Percentiles rank a stretch among this genome's conserved stretches.
Evolutionary conservation across 106 monocot genomes (phyloP).

Genomic region (Phalaenopsis aphrodite): DNA sequence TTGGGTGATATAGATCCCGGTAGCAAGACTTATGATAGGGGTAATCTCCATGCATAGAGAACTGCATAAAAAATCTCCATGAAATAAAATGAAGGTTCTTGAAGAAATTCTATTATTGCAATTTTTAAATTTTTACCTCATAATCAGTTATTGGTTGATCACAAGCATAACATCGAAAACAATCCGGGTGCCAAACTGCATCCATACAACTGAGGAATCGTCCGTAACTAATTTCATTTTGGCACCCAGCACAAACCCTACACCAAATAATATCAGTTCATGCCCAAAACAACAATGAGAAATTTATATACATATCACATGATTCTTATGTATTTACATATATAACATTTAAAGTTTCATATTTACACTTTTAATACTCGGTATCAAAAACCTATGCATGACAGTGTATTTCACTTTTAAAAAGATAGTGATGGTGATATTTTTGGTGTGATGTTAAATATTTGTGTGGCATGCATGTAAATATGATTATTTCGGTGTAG

Average conservation of each 20-base stretch:
- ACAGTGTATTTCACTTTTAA: no score
- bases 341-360: no score
- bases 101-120: background rate
- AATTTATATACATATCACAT: no score
- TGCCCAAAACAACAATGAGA: background rate
- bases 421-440: no score
- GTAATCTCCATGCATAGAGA: constrained; percentile 61
- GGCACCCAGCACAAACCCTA: constrained; percentile 89
- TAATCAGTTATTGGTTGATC: constrained; percentile 66
- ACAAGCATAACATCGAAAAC: constrained; percentile 80
- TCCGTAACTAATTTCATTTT: constrained; percentile 62
- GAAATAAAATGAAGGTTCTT: background rate
- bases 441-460: no score
- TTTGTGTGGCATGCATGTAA: no score
- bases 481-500: no score
- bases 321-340: no score
- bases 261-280: constrained; percentile 5
- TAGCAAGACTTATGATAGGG: constrained; percentile 86
- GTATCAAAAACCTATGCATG: no score
- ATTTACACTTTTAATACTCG: no score
- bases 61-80: constrained; percentile 28
- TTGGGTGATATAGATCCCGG: constrained; percentile 71
- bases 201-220: constrained; percentile 83
- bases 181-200: constrained; percentile 81
- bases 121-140: constrained; percentile 27